Evolutionary conservation across 306 rosid genomes (phyloP).

Genomic region (Ormosia emarginata): DNA sequence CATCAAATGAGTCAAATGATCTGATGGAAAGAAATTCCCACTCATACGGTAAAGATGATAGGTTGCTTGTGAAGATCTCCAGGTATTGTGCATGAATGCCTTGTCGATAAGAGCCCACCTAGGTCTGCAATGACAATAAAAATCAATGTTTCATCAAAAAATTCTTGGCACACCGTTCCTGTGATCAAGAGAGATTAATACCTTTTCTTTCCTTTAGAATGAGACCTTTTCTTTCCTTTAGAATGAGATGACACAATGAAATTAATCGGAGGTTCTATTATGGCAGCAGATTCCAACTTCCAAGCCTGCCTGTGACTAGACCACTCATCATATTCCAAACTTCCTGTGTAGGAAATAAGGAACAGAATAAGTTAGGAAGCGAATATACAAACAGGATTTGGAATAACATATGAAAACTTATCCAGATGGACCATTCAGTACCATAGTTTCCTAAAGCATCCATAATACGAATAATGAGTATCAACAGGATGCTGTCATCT

Average conservation of each 20-base stretch:
- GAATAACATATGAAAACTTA: not conserved
- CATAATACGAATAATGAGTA: conserved; percentile 89
- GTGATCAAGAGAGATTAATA: conserved; percentile 28
- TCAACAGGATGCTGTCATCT: conserved; percentile 90
- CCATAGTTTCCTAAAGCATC: conserved; percentile 97
- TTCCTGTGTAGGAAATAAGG: conserved; percentile 48
- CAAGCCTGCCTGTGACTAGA: conserved; percentile 96
- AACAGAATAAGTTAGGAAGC: conserved; percentile 15
- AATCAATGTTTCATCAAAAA: conserved; percentile 11
- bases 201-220: too few relatives aligned
- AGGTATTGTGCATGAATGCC: conserved; percentile 94
- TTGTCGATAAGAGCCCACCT: conserved; percentile 99
- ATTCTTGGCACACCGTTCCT: conserved; percentile 4
- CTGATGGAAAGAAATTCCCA: conserved; percentile 70
- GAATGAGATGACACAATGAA: conserved; percentile 77
- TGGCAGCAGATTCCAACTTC: conserved; percentile 97
- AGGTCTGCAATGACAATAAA: conserved; percentile 55
- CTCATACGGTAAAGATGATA: conserved; percentile 78
- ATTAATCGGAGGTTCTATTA: conserved; percentile 86
- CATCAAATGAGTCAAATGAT: conserved; percentile 75
- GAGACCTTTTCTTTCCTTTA: conserved; percentile 87
- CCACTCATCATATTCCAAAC: conserved; percentile 98
- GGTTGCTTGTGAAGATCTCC: conserved; percentile 98
- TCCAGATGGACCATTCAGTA: conserved; percentile 30
- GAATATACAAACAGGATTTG: conserved; percentile 8